A percentile compares a stretch with the other conserved stretches of the same genome.
Conservation (phyloP, 805 yeast species). For the Suhomyces sp. region DNA sequence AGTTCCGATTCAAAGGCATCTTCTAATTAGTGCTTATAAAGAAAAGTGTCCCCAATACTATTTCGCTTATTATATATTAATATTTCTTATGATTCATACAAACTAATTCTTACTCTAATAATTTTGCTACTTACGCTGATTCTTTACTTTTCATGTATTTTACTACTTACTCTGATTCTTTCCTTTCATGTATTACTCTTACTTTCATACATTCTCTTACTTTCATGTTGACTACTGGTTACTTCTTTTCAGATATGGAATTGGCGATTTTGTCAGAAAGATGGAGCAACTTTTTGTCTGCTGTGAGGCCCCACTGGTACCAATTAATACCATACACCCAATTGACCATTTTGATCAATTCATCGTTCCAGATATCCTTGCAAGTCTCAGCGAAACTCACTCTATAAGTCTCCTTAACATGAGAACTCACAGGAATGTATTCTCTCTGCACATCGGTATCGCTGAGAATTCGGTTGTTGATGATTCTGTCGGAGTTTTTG, state of each 20-base stretch:
- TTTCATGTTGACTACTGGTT: too few relatives aligned
- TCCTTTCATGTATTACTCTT: neutral
- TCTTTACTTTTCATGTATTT: too few relatives aligned
- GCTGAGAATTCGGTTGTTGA: slow-evolving; percentile 53
- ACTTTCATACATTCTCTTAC: too few relatives aligned
- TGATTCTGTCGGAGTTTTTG: slow-evolving; percentile 45
- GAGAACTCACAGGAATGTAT: slow-evolving; percentile 39
- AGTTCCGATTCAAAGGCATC: neutral
- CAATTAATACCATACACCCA: slow-evolving; percentile 58
- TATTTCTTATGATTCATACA: too few relatives aligned
- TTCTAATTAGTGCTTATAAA: too few relatives aligned
- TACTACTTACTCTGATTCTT: neutral
- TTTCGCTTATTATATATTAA: too few relatives aligned
- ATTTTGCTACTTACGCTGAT: too few relatives aligned
- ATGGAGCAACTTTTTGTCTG: slow-evolving; percentile 30
- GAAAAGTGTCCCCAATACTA: too few relatives aligned
- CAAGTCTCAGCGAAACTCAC: slow-evolving; percentile 53
- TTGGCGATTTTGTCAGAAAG: slow-evolving; percentile 26
- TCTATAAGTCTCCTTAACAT: slow-evolving; percentile 26
- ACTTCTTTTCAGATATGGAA: neutral
- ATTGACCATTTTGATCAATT: slow-evolving; percentile 59
- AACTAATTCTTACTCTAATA: too few relatives aligned
- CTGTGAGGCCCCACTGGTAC: slow-evolving; percentile 39
- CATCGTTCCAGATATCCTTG: slow-evolving; percentile 79
- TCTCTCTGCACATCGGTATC: slow-evolving; percentile 46